Evolutionary conservation across 129 eudicot genomes (phyloP), one percentile per base, ranked within the genome.

Genomic region (Mikania micrantha): DNA sequence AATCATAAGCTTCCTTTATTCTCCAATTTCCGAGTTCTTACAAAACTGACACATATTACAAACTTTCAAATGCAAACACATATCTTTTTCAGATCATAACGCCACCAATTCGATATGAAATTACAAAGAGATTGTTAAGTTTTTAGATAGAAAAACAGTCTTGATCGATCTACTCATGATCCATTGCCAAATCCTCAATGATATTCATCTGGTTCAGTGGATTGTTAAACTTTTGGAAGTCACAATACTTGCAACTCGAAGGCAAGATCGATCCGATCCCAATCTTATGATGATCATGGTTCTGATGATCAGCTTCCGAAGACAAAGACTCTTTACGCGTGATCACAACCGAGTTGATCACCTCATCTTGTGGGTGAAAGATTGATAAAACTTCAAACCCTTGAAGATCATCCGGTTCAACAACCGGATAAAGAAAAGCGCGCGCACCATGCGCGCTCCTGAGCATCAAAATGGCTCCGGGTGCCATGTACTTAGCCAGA

Each of bases 371-470:
- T 0, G 98, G 98, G 67, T 92, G 98, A 52, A 70, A 92, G 57
- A 88, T 83, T 2, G 96, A 86, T 28, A 92, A 87, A 52, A 88
- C 86, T 67, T 92, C 87, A 63, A 92, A 92, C 50, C 98, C 98
- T 40, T 71, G 75, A 4, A 92, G 86, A 73, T 92, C 89, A 24
- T 85, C 68, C 0, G 88, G 88, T 32, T 86, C 87, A 6, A 92
- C 88, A 52, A 92, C 83, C 2, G 98, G 98, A 61, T 92, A 92
- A 10, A 92, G 81, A 69, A 92, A 92, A 25, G 91, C 91, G 0
- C 95, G 83, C 7, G 98, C 98, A 1, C 96, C 95, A 44, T 88
- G 96, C 7, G 96, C 98, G 45, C 98, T 92, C 80, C 98, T 74
- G 2, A 92, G 78, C 95, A 92, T 86, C 74, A 92, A 34, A 2